These are phyloP conservation scores for Cladosporium sp. DNA, from an alignment of 2,329 filamentous ascomycete species.

Conservation along the genomic window DNA sequence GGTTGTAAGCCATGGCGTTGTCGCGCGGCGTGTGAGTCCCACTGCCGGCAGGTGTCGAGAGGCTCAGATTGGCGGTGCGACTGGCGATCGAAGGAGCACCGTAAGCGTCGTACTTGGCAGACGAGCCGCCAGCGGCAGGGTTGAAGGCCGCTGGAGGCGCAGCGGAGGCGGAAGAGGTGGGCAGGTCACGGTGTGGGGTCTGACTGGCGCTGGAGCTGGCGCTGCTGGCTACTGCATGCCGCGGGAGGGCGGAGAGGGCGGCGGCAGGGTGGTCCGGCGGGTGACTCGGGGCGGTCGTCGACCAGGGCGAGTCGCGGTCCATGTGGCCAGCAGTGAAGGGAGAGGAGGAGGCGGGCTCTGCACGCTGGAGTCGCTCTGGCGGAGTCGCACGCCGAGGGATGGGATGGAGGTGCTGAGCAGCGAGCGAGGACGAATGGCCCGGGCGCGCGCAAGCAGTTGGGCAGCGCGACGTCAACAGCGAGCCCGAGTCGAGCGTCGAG, in stretches of 20 bases:
- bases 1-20: conserved; percentile 25
- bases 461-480: background rate
- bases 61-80: conserved; percentile 34
- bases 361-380: conserved; percentile 1
- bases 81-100: conserved; percentile 29
- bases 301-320: conserved; percentile 11
- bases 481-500: background rate
- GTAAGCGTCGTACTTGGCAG: conserved; percentile 18
- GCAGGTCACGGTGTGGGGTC: conserved; percentile 7
- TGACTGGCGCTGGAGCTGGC: background rate
- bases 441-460: background rate
- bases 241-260: background rate
- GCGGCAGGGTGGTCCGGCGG: background rate
- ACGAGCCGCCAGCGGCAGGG: background rate
- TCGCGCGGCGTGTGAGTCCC: conserved; percentile 11
- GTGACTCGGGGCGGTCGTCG: conserved; percentile 10
- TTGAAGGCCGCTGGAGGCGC: conserved; percentile 2
- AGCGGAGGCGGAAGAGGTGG: background rate
- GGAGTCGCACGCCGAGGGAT: background rate
- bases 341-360: background rate
- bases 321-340: conserved; percentile 3
- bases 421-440: background rate
- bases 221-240: conserved; percentile 6
- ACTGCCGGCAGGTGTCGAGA: conserved; percentile 26
- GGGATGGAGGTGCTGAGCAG: background rate